Conservation (phyloP, 2,329 filamentous ascomycete species). For the Penicillium sp. region DNA sequence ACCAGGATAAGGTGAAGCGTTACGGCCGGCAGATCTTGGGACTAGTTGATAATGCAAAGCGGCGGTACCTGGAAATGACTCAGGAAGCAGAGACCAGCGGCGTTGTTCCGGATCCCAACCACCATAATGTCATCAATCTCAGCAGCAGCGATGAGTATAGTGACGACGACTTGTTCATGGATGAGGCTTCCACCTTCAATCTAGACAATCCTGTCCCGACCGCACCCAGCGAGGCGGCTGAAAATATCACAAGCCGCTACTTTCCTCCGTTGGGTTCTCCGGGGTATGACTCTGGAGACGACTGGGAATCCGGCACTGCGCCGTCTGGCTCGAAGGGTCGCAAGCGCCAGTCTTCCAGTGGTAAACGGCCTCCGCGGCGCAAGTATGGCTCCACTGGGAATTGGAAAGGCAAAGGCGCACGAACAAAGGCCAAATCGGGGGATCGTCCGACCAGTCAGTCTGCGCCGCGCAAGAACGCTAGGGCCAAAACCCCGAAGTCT, state of each 20-base stretch:
- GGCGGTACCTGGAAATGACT: slow-evolving; percentile 44
- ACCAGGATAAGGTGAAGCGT: slow-evolving; percentile 44
- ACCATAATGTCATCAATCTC: slow-evolving; percentile 47
- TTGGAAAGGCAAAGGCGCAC: slow-evolving; percentile 26
- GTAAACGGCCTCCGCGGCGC: slow-evolving; percentile 27
- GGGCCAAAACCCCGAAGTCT: slow-evolving; percentile 27
- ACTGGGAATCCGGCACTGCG: slow-evolving; percentile 17
- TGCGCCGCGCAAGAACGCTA: slow-evolving; percentile 25
- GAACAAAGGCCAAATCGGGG: slow-evolving; percentile 24
- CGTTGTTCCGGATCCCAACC: slow-evolving; percentile 44
- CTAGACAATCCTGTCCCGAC: slow-evolving; percentile 21
- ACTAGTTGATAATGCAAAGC: slow-evolving; percentile 41
- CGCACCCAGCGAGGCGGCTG: slow-evolving; percentile 12
- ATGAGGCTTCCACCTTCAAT: slow-evolving; percentile 26
- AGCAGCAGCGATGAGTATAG: slow-evolving; percentile 44
- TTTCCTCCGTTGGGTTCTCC: slow-evolving; percentile 29
- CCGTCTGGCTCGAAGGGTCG: slow-evolving; percentile 22
- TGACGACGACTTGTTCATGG: slow-evolving; percentile 34
- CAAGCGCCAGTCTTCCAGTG: slow-evolving; percentile 23
- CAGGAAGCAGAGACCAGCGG: slow-evolving; percentile 51
- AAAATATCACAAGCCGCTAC: slow-evolving; percentile 34
- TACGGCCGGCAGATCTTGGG: slow-evolving; percentile 46
- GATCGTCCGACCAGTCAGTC: slow-evolving; percentile 23
- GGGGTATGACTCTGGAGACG: slow-evolving; percentile 24
- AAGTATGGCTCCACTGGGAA: slow-evolving; percentile 24